Base-by-base conservation (phyloP, 176 grass and related monocot species). In the Lolium multiflorum region DNA sequence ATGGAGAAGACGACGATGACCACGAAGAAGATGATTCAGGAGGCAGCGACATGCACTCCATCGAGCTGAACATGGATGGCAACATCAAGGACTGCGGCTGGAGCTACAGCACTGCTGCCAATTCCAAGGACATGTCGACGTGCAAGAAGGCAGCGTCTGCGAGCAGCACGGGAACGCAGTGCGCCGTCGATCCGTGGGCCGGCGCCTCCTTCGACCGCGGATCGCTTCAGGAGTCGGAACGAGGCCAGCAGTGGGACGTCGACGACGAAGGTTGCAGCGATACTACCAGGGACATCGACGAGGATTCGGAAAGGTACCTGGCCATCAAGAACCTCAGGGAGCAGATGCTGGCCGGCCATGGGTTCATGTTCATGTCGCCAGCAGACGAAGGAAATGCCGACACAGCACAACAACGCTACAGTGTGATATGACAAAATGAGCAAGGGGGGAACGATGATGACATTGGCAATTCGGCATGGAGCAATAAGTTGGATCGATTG, bases 51-150 rank as follows among this genome's bases (percentile, higher is more conserved):
- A 82, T 87, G 88, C 93, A 91, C 77, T 89, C 86, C 4, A 92
- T 98, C 67, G 93, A 98, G 76, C 92, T 98, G 18, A 95, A 98
- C 75, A 83, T 96, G 93, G 88, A 92, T 46, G 79, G 81, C 39
- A 86, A 78, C 44, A 82, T 52, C 39, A 87, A 87, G 48, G 81
- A 86, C 84, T 82, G 77, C 69, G 62, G 83, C 62, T 88, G 93
- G 93, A 91, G 80, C 28, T 83, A 85, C 87, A 79, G 44, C 71
- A 73, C 66, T 18, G 37, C 21, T 10, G 35, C 76, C n/a, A 58
- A 82, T 8, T 87, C 82, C 24, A 88, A 46, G 62, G 79, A 52
- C 7, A 86, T 9, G 62, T 26, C 55, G 76, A 56, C 65, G 74
- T 69, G 56, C 35, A 90, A 57, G 74, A 81, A 77, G 50, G 60